These are phyloP conservation scores for Graphilbum sp. DNA, from an alignment of 2,329 filamentous ascomycete genomes.

Conservation along the genomic window DNA sequence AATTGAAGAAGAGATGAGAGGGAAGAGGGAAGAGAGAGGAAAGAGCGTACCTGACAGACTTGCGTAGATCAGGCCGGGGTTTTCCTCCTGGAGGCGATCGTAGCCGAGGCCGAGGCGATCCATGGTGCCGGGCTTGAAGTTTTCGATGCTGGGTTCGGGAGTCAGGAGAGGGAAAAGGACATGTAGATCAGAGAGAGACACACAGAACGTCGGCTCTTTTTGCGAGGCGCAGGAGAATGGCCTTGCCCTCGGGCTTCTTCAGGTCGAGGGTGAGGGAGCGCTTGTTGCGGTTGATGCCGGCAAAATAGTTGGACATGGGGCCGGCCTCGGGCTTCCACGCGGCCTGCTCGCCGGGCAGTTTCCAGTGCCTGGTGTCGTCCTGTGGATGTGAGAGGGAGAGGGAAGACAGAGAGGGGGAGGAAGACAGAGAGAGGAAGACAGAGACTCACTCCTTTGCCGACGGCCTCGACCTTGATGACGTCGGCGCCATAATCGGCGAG, in stretches of 20 bases:
- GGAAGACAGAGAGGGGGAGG: background rate
- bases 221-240: slow-evolving; percentile 1
- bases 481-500: slow-evolving; percentile 26
- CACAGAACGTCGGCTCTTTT: slow-evolving; percentile 5
- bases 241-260: slow-evolving; percentile 1
- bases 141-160: slow-evolving; percentile 2
- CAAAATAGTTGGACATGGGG: slow-evolving; percentile 16
- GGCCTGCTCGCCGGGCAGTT: background rate
- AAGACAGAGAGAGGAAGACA: no score
- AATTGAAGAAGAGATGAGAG: no score
- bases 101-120: slow-evolving; percentile 6
- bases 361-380: slow-evolving; percentile 10
- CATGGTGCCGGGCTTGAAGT: slow-evolving; percentile 6
- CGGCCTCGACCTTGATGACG: slow-evolving; percentile 23
- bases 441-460: slow-evolving; percentile 6
- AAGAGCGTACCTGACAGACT: slow-evolving; percentile 2
- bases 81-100: slow-evolving; percentile 1
- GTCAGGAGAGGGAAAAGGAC: background rate
- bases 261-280: slow-evolving; percentile 3
- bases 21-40: no score
- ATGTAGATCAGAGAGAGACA: no score
- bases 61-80: slow-evolving; percentile 3
- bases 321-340: slow-evolving; percentile 1
- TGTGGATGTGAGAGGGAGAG: background rate
- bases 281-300: slow-evolving; percentile 6